These are phyloP conservation scores for Cyberlindnera samutprakarnensis DNA, from an alignment of 805 yeast genomes.

Conservation along the genomic window DNA sequence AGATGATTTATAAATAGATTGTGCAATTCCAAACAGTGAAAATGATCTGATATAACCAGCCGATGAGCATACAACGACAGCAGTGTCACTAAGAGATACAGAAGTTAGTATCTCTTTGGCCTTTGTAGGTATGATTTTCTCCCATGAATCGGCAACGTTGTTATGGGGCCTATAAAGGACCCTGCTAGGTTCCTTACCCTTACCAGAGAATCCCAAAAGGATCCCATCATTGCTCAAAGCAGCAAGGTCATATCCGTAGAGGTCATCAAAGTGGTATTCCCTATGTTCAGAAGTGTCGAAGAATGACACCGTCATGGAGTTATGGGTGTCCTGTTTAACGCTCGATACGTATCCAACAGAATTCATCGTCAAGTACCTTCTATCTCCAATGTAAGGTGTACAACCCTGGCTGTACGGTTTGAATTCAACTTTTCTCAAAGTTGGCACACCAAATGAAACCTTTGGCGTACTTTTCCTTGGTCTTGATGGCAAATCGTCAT, in stretches of 20 bases:
- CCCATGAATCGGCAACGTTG: conserved; percentile 64
- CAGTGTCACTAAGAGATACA: conserved; percentile 55
- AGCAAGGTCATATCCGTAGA: conserved; percentile 64
- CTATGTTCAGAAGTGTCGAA: conserved; percentile 69
- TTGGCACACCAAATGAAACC: conserved; percentile 2
- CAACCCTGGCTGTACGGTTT: conserved; percentile 80
- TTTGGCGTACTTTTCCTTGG: background rate
- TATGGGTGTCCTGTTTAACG: conserved; percentile 49
- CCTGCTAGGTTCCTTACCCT: conserved; percentile 31
- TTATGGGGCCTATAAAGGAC: conserved; percentile 67
- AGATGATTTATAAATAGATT: conserved; percentile 57
- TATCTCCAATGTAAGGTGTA: conserved; percentile 66
- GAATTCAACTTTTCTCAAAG: conserved; percentile 24
- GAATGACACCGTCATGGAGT: conserved; percentile 79
- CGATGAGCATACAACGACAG: conserved; percentile 65
- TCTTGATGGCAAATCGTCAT: conserved; percentile 3
- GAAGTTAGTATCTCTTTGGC: conserved; percentile 55
- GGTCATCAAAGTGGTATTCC: conserved; percentile 83
- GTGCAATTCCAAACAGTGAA: conserved; percentile 67
- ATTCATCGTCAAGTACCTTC: conserved; percentile 77
- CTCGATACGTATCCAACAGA: conserved; percentile 77
- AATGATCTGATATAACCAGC: conserved; percentile 67
- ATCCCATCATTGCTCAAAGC: conserved; percentile 62
- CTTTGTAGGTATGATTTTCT: conserved; percentile 44
- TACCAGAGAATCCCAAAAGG: conserved; percentile 46